Evolutionary conservation across 2,329 filamentous ascomycete genomes (phyloP), one percentile per base, ranked within the genome.

Genomic region (Mollisia scopiformis): DNA sequence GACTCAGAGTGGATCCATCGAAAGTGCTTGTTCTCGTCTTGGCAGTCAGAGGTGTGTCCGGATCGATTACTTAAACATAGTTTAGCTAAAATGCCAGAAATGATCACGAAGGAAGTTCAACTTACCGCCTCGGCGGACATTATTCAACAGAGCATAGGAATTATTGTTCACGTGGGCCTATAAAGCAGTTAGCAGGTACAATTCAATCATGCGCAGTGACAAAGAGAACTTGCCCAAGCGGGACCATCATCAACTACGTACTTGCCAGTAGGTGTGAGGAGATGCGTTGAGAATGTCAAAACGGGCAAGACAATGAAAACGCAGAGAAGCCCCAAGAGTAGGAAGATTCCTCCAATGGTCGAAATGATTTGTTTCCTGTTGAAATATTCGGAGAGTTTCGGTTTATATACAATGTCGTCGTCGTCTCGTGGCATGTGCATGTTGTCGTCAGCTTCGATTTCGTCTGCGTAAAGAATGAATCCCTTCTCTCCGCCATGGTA

Each of bases 371-470:
- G 78, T 13, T 76, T 75, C 50, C 73, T 74, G 7, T 75, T 72
- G 54, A 82, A 79, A 63, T 79, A 79, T 23, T 83, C 80, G 52
- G 71, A 75, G 61, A 75, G 71, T 16, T 69, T 76, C 7, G 78
- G 71, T 64, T 75, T 81, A 71, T 59, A 76, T 6, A 28, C 60
- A 8, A 57, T 73, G 61, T 83, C 80, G 61, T 83, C 81, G 63
- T 83, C 79, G 52, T 78, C 78, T 50, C 74, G 73, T 10, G 83
- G 82, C 74, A 82, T 80, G 61, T 85, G 82, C 71, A 83, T 76
- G 27, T 80, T 78, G 62, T 85, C 83, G 62, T 85, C 83, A 27
- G 76, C 76, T 67, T 85, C 83, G 51, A 78, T 75, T 61, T 83
- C 77, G 61, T 84, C 77, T 14, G 75, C 73, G 63, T 81, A 81